Conservation (phyloP, 1,284 basidiomycete genomes). For the Rhodotorula sp. region DNA sequence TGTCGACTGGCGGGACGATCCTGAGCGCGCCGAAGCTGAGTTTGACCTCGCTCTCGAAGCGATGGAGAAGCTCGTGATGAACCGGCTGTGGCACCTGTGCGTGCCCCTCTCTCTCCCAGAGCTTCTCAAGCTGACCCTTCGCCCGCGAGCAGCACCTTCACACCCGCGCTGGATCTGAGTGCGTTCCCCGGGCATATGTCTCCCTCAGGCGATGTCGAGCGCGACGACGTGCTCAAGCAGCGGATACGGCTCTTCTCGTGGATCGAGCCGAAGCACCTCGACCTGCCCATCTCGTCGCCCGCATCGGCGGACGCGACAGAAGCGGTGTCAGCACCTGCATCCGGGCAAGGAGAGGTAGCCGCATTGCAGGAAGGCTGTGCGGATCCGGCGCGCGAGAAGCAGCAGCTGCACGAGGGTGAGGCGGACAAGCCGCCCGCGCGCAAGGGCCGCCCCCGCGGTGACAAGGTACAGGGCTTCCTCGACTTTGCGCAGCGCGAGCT, state of each 20-base stretch:
- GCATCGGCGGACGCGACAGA: neutral
- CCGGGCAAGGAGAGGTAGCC: neutral
- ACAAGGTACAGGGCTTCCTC: conserved; percentile 70
- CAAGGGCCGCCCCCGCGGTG: neutral
- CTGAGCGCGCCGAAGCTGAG: conserved; percentile 63
- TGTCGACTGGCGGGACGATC: conserved; percentile 18
- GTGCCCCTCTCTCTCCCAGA: neutral
- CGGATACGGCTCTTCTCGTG: conserved; percentile 89
- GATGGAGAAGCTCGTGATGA: conserved; percentile 99
- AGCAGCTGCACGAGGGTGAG: conserved; percentile 50
- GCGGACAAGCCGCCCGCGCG: conserved; percentile 2
- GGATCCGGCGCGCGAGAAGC: neutral
- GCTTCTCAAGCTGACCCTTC: neutral
- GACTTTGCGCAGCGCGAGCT: conserved; percentile 96
- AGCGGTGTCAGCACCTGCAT: neutral
- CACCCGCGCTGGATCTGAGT: conserved; percentile 68
- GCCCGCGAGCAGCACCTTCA: conserved; percentile 69
- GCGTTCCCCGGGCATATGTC: conserved; percentile 67
- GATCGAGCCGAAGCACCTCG: conserved; percentile 85
- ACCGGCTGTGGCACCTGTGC: conserved; percentile 73
- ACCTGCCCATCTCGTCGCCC: conserved; percentile 60
- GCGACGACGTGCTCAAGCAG: conserved; percentile 85
- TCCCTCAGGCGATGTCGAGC: conserved; percentile 85
- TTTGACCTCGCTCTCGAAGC: conserved; percentile 97
- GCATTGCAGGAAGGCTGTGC: neutral